phyloP scores from a whole-genome alignment of 108 stramenopile species.

The Cyclotella distinguenda region DNA sequence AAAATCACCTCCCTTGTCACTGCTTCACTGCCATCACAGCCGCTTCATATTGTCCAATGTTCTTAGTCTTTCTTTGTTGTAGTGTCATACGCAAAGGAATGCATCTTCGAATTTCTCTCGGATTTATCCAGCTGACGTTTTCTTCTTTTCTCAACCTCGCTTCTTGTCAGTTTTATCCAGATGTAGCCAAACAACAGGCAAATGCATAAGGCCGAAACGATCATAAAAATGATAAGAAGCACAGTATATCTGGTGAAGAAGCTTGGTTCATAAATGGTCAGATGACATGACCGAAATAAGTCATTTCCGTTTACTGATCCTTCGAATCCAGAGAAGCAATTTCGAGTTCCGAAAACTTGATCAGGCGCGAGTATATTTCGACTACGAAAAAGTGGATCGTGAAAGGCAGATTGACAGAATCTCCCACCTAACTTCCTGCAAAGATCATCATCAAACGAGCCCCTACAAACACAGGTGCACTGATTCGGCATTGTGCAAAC shows the following conservation, averaged over 20 bases:
- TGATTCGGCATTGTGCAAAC: conserved; percentile 81
- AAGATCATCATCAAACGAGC: conserved; percentile 42
- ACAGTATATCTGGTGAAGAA: conserved; percentile 53
- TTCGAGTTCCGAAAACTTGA: conserved; percentile 72
- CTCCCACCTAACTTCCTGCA: conserved; percentile 42
- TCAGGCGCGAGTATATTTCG: conserved; percentile 59
- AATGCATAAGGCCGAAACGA: background rate
- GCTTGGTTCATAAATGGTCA: conserved; percentile 68
- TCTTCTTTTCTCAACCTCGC: background rate
- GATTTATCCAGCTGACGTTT: background rate
- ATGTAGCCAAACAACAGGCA: background rate
- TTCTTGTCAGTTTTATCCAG: conserved; percentile 3
- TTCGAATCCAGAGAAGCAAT: conserved; percentile 75
- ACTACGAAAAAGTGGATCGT: conserved; percentile 54
- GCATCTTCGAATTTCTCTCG: background rate
- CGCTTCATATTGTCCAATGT: background rate
- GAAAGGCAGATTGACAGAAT: conserved; percentile 38
- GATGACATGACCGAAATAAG: conserved; percentile 76
- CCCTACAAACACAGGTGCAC: conserved; percentile 78
- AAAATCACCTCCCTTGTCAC: too few species aligned
- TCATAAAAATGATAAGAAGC: conserved; percentile 4
- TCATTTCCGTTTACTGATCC: conserved; percentile 65
- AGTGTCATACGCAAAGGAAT: conserved; percentile 16
- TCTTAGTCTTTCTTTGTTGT: background rate
- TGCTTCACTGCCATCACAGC: too few species aligned